These are phyloP conservation scores for Penicillium longicatenatum DNA, from an alignment of 495 filamentous ascomycete genomes.

Conservation along the genomic window DNA sequence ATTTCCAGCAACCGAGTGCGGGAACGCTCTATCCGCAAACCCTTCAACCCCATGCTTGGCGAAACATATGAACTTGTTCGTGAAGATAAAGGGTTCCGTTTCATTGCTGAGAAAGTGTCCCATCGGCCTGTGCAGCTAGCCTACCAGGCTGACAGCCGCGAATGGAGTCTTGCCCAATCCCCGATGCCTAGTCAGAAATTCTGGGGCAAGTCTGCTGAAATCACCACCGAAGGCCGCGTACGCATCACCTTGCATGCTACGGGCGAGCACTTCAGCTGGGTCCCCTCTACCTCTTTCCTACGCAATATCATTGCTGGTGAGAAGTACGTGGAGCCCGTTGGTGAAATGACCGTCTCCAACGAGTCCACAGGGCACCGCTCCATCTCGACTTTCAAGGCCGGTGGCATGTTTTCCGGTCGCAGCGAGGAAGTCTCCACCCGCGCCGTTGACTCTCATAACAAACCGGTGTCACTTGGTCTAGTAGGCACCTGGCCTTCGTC, in stretches of 20 bases:
- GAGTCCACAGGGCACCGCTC: conserved; percentile 81
- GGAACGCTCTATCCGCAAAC: conserved; percentile 92
- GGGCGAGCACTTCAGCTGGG: conserved; percentile 83
- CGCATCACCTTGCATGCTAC: conserved; percentile 69
- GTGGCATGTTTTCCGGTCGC: conserved; percentile 94
- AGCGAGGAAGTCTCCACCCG: conserved; percentile 85
- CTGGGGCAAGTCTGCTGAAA: conserved; percentile 95
- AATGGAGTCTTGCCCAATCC: conserved; percentile 84
- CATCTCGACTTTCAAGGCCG: conserved; percentile 81
- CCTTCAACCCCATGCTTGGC: conserved; percentile 96
- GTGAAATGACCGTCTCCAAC: conserved; percentile 77
- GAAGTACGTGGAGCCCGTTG: conserved; percentile 96
- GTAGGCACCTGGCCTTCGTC: conserved; percentile 81
- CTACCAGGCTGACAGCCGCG: conserved; percentile 81
- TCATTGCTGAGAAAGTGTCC: conserved; percentile 89
- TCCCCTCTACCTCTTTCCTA: conserved; percentile 80
- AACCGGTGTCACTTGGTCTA: conserved; percentile 61
- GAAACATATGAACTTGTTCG: conserved; percentile 94
- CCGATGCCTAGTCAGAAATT: conserved; percentile 93
- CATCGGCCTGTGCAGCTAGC: conserved; percentile 92
- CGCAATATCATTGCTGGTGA: conserved; percentile 97
- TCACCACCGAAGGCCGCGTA: conserved; percentile 86
- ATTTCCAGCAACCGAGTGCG: conserved; percentile 79
- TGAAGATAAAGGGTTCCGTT: conserved; percentile 84
- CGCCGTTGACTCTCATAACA: conserved; percentile 64